These are phyloP conservation scores for Cucurbita moschata DNA, from an alignment of 306 rosid genomes.

Conservation along the genomic window DNA sequence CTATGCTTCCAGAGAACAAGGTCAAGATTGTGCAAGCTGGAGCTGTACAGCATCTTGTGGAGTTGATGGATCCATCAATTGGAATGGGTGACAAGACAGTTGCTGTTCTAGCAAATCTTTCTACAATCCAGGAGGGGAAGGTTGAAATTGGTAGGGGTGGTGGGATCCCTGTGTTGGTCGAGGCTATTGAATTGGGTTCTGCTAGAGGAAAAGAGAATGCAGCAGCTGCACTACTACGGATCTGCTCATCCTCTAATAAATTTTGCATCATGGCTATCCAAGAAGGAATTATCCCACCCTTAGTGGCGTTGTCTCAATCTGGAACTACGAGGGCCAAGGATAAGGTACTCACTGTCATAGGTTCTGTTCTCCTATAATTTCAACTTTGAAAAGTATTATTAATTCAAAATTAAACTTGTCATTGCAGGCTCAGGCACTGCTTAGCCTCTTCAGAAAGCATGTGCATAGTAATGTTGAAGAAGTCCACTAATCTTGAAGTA, in stretches of 20 bases:
- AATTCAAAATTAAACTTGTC: not conserved
- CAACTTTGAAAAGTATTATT: not conserved
- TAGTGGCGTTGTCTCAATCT: conserved; percentile 75
- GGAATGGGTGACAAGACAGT: conserved; percentile 99
- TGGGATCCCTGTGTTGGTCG: conserved; percentile 87
- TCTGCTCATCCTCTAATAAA: conserved; percentile 41
- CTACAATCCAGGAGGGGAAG: conserved; percentile 81
- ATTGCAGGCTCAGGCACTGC: conserved; percentile 74
- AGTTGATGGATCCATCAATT: conserved; percentile 95
- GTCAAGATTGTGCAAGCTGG: conserved; percentile 81
- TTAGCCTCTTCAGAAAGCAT: conserved; percentile 61
- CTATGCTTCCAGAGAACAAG: conserved; percentile 80
- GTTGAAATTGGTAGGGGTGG: conserved; percentile 56
- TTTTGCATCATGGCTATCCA: conserved; percentile 62
- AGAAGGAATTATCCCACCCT: conserved; percentile 94
- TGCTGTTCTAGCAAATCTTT: conserved; percentile 87
- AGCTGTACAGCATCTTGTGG: conserved; percentile 84
- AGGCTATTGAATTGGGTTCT: conserved; percentile 96
- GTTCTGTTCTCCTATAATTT: not conserved
- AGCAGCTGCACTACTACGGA: conserved; percentile 83
- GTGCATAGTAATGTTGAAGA: conserved; percentile 73
- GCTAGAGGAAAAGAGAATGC: conserved; percentile 95
- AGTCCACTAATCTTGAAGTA: conserved; percentile 21
- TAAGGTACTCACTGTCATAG: conserved; percentile 35
- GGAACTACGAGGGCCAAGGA: conserved; percentile 97